Evolutionary conservation across 2,329 filamentous ascomycete genomes (phyloP), one percentile per base, ranked within the genome.

Genomic region (Graphilbum sp.): DNA sequence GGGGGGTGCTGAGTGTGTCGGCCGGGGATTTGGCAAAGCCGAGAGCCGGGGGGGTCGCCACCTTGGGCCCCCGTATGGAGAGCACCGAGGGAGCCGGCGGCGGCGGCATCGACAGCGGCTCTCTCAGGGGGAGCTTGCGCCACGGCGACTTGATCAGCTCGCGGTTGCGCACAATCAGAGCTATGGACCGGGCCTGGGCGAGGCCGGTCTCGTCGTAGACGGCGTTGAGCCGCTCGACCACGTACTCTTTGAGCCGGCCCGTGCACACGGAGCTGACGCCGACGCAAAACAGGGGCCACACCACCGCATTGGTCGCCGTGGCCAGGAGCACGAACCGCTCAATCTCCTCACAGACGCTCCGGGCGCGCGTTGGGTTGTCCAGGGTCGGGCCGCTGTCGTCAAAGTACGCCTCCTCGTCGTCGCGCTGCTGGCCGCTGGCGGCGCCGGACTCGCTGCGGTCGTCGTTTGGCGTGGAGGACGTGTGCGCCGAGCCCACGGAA

Each of bases 231-330:
- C 64, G 53, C 16, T 59, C 57, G 13, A 67, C 50, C 2, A 63
- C 59, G 34, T 66, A 69, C 3, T 54, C 49, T 35, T 58, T 60
- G 45, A 59, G 59, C 35, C 58, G 52, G 3, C 49, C 44, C 1
- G 57, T 55, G 41, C 63, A 66, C 3, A 57, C 59, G 1, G 62
- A 62, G 17, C 63, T 65, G 49, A 64, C 59, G 38, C 64, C 65
- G 8, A 64, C 56, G 11, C 62, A 57, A 39, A 65, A 69, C 4
- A 69, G 53, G 5, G 65, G 65, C 64, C 63, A 67, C 30, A 69
- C 58, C 9, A 66, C 56, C 15, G 61, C 61, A 43, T 65, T 63
- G 19, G 63, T 63, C 1, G 62, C 58, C 9, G 63, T 64, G 0
- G 60, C 62, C 7, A 69, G 52, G 5, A 63, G 60, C 59, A 68